Evolutionary conservation across 2,329 filamentous ascomycete species (phyloP).

Genomic region (Chrysoporthe puriensis): DNA sequence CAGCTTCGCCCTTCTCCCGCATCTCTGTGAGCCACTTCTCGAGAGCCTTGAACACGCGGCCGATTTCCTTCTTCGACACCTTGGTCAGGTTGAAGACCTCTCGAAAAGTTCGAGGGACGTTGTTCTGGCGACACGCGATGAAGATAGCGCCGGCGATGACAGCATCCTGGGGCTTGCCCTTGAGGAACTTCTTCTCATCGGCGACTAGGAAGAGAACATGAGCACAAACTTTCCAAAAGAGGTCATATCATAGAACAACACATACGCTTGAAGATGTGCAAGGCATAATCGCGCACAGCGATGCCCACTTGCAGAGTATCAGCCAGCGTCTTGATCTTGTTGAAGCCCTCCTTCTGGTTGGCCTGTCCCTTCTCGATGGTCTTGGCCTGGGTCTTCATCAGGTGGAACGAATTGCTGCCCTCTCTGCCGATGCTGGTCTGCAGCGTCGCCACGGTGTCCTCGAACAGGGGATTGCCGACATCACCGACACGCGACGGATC

Average conservation of each 20-base stretch:
- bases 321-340: conserved; percentile 85
- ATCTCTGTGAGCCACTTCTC: conserved; percentile 84
- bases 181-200: conserved; percentile 90
- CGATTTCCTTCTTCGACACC: conserved; percentile 97
- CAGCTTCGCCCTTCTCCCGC: conserved; percentile 63
- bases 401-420: conserved; percentile 69
- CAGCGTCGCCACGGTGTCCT: conserved; percentile 71
- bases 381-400: conserved; percentile 78
- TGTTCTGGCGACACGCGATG: conserved; percentile 90
- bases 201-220: conserved; percentile 51
- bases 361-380: conserved; percentile 39
- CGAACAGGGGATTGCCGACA: conserved; percentile 84
- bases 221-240: not conserved
- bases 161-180: conserved; percentile 91
- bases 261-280: conserved; percentile 83
- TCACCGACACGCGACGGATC: conserved; percentile 98
- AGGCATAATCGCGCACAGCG: conserved; percentile 84
- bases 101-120: conserved; percentile 85
- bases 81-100: conserved; percentile 94
- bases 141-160: conserved; percentile 97
- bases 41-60: conserved; percentile 89
- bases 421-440: conserved; percentile 88
- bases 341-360: conserved; percentile 71
- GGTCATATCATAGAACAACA: not conserved
- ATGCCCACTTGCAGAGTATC: conserved; percentile 82